phyloP scores from a whole-genome alignment of 1,139 yeast species.

The Blastobotrys ciferrii region DNA sequence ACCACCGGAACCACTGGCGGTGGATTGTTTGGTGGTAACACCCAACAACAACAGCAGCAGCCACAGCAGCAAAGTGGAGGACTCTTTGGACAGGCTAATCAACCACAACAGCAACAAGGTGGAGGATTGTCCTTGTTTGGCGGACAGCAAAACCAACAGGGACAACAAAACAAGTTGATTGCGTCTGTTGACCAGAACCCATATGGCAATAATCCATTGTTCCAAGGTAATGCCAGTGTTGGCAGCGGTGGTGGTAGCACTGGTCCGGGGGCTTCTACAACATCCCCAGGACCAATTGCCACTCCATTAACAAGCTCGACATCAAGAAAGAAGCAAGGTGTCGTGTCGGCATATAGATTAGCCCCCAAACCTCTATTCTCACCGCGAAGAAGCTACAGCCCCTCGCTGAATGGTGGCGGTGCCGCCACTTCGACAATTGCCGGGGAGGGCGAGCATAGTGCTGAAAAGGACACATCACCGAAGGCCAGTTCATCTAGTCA shows the following conservation, averaged over 20 bases:
- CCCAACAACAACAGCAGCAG: conserved; percentile 11
- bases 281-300: conserved; percentile 52
- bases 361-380: conserved; percentile 48
- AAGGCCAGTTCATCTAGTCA: conserved; percentile 14
- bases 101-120: conserved; percentile 21
- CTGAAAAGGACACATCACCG: conserved; percentile 10
- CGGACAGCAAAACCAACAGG: conserved; percentile 15
- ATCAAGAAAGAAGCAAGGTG: conserved; percentile 50
- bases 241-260: no score
- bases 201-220: conserved; percentile 68
- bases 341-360: conserved; percentile 62
- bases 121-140: conserved; percentile 14
- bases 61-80: not conserved
- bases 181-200: conserved; percentile 63
- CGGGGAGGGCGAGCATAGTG: conserved; percentile 10
- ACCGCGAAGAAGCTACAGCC: conserved; percentile 19
- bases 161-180: conserved; percentile 34
- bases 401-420: conserved; percentile 8
- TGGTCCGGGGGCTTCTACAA: conserved; percentile 24
- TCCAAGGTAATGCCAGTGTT: conserved; percentile 41
- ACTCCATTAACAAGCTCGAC: conserved; percentile 48
- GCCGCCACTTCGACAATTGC: conserved; percentile 1
- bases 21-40: conserved; percentile 20
- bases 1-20: conserved; percentile 27
- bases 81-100: conserved; percentile 9